Evolutionary conservation across 129 eudicot genomes (phyloP).

Genomic region (Sambucus nigra): DNA sequence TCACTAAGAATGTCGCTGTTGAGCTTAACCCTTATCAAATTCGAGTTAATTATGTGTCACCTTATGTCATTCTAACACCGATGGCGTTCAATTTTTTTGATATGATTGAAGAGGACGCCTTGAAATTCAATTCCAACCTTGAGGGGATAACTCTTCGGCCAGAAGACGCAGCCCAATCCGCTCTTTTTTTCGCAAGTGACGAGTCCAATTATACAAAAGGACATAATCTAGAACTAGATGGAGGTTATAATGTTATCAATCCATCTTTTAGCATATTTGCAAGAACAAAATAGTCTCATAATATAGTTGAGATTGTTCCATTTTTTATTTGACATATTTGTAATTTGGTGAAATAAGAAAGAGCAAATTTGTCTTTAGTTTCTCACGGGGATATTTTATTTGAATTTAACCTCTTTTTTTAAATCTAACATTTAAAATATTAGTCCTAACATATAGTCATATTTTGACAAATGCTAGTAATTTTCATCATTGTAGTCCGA

Average conservation of each 20-base stretch:
- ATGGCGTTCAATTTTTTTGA: slow-evolving; percentile 2
- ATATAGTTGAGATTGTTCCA: no score
- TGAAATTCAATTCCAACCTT: slow-evolving; percentile 10
- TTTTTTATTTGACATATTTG: no score
- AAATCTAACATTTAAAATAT: no score
- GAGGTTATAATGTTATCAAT: slow-evolving; percentile 26
- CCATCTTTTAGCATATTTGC: slow-evolving; percentile 15
- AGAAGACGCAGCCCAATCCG: slow-evolving; percentile 31
- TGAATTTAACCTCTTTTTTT: no score
- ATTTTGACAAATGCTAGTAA: no score
- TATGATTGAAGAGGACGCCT: slow-evolving; percentile 8
- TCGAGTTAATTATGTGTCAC: slow-evolving; percentile 42
- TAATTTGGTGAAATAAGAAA: no score
- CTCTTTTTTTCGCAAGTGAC: slow-evolving; percentile 38
- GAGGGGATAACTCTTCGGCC: slow-evolving; percentile 20
- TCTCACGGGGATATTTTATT: no score
- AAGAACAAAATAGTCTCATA: no score
- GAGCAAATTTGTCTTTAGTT: no score
- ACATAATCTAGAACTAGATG: slow-evolving; percentile 38
- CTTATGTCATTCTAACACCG: slow-evolving; percentile 19
- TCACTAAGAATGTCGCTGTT: slow-evolving; percentile 26
- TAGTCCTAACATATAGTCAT: no score
- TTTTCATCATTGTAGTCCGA: no score
- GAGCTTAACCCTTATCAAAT: slow-evolving; percentile 37
- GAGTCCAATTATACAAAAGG: slow-evolving; percentile 41